phyloP scores from a whole-genome alignment of 192 early-diverging fungal species.

The Lunasporangiospora selenospora region DNA sequence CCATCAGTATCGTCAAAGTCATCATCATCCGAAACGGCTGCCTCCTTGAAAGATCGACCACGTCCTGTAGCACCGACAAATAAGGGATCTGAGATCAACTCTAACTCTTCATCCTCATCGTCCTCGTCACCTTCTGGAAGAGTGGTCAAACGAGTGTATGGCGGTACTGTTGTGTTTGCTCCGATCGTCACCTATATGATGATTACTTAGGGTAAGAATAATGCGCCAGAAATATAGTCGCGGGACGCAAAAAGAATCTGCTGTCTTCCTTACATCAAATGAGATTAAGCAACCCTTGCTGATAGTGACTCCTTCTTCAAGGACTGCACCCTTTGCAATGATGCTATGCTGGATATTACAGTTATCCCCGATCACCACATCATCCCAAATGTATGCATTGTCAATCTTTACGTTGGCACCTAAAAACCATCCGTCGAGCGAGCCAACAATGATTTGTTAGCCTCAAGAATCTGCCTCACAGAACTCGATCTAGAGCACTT shows the following conservation, averaged over 20 bases:
- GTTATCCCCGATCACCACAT: constrained; percentile 70
- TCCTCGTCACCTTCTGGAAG: constrained; percentile 49
- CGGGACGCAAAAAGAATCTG: background rate
- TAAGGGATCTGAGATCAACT: constrained; percentile 41
- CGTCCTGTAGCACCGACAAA: constrained; percentile 62
- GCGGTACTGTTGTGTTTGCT: constrained; percentile 70
- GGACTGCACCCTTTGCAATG: constrained; percentile 71
- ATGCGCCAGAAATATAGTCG: background rate
- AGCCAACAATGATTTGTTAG: too few species aligned
- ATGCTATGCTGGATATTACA: constrained; percentile 75
- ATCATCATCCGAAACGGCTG: constrained; percentile 62
- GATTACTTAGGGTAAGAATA: background rate
- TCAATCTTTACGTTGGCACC: constrained; percentile 80
- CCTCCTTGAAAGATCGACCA: constrained; percentile 48
- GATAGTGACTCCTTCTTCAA: constrained; percentile 73
- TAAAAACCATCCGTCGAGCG: too few species aligned
- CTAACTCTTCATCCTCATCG: constrained; percentile 50
- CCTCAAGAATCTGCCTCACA: too few species aligned
- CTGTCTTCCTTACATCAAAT: constrained; percentile 57
- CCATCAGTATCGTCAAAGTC: constrained; percentile 49
- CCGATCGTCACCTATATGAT: constrained; percentile 60
- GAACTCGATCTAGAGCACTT: too few species aligned
- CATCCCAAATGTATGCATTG: constrained; percentile 88
- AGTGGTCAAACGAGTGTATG: constrained; percentile 68
- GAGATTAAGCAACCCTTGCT: constrained; percentile 77